Percentiles rank a stretch among this genome's conserved stretches.
Conservation (phyloP, 2,329 filamentous ascomycete genomes). For the Trichoderma citrinoviride region DNA sequence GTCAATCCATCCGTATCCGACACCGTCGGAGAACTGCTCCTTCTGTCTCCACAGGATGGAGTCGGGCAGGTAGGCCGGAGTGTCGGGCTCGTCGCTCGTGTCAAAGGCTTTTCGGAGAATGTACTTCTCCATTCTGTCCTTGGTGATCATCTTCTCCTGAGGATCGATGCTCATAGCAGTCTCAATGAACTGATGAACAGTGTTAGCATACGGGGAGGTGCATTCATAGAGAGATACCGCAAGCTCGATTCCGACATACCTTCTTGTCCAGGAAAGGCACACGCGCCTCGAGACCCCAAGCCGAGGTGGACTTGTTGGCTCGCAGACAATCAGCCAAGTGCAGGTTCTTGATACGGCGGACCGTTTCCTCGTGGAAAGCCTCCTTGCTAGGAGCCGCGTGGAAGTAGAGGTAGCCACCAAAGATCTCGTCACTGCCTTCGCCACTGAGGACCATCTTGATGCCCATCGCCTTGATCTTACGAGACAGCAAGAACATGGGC, state of each 20-base stretch:
- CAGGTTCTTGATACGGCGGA: constrained; percentile 92
- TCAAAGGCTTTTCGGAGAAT: constrained; percentile 98
- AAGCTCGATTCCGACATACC: constrained; percentile 32
- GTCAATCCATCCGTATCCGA: constrained; percentile 99
- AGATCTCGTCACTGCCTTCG: constrained; percentile 97
- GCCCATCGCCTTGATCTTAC: constrained; percentile 99
- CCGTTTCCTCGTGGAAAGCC: constrained; percentile 93
- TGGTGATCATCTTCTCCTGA: constrained; percentile 90
- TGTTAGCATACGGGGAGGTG: not conserved
- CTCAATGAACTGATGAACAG: constrained; percentile 70
- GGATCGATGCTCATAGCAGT: constrained; percentile 92
- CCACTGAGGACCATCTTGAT: constrained; percentile 99
- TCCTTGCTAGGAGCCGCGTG: constrained; percentile 87
- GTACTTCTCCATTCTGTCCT: constrained; percentile 92
- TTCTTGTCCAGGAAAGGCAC: constrained; percentile 97
- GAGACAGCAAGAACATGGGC: constrained; percentile 94
- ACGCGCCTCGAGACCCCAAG: constrained; percentile 96
- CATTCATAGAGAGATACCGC: not conserved
- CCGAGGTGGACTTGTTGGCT: constrained; percentile 98
- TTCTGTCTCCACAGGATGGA: constrained; percentile 98
- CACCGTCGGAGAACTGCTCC: constrained; percentile 98
- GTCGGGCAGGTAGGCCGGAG: constrained; percentile 85
- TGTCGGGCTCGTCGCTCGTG: constrained; percentile 78
- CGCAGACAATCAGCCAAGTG: constrained; percentile 94
- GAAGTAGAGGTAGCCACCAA: constrained; percentile 98